Conservation (phyloP, 2,329 filamentous ascomycete genomes). For the Curvularia spicifera region DNA sequence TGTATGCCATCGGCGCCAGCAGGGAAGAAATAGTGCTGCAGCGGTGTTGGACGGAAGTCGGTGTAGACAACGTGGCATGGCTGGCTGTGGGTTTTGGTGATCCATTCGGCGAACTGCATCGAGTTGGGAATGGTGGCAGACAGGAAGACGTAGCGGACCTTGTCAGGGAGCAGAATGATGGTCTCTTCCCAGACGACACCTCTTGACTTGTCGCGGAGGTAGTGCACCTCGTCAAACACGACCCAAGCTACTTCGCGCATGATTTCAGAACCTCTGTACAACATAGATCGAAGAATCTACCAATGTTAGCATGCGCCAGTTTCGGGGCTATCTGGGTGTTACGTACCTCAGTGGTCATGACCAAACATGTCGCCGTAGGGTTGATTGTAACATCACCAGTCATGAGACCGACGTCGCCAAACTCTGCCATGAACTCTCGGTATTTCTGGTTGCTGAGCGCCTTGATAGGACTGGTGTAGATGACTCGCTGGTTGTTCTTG, state of each 20-base stretch:
- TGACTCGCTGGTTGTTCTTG: constrained; percentile 96
- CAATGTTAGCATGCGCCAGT: constrained; percentile 24
- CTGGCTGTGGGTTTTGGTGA: constrained; percentile 95
- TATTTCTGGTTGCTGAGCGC: constrained; percentile 99
- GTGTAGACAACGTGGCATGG: constrained; percentile 99
- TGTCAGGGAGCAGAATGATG: constrained; percentile 95
- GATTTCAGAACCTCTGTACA: constrained; percentile 97
- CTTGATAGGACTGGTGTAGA: constrained; percentile 99
- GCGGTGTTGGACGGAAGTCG: constrained; percentile 92
- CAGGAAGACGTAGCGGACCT: constrained; percentile 97
- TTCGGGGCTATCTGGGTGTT: constrained; percentile 4
- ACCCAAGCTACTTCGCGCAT: constrained; percentile 99
- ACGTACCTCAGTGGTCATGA: constrained; percentile 89
- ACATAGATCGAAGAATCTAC: constrained; percentile 92
- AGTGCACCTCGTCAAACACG: constrained; percentile 97
- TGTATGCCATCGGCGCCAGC: constrained; percentile 91
- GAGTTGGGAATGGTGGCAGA: constrained; percentile 98
- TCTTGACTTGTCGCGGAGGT: constrained; percentile 90
- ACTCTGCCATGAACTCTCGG: constrained; percentile 92
- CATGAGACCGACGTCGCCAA: constrained; percentile 97
- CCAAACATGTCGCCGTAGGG: constrained; percentile 93
- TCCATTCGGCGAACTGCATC: constrained; percentile 99
- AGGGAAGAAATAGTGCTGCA: constrained; percentile 98
- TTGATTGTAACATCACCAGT: constrained; percentile 99
- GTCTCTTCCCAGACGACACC: constrained; percentile 99